Percentiles rank a stretch among this genome's conserved stretches.
phyloP scores from a whole-genome alignment of 192 early-diverging fungal species.

The Helicostylum pulchrum region DNA sequence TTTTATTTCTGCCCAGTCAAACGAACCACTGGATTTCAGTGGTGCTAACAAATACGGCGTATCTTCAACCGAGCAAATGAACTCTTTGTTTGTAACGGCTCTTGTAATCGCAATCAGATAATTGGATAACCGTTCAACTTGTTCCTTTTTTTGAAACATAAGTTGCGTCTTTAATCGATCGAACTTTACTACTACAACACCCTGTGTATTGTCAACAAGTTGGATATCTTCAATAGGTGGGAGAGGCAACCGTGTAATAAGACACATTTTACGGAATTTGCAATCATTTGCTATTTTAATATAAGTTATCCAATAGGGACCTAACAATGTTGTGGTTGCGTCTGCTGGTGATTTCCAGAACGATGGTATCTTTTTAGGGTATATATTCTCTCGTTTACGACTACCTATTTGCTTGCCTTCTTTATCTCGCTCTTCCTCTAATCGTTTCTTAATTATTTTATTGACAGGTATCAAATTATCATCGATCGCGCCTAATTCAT shows the following conservation, averaged over 20 bases:
- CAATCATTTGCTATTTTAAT: conserved; percentile 14
- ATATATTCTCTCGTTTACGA: conserved; percentile 17
- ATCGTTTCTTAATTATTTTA: conserved; percentile 18
- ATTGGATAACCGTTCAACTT: conserved; percentile 39
- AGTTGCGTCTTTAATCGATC: conserved; percentile 13
- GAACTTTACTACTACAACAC: conserved; percentile 29
- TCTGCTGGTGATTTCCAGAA: conserved; percentile 32
- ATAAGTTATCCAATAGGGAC: conserved; percentile 31
- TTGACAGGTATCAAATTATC: conserved; percentile 63
- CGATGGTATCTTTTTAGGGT: conserved; percentile 30
- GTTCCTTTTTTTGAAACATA: conserved; percentile 20
- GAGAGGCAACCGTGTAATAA: conserved; percentile 40
- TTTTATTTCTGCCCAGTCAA: conserved; percentile 49
- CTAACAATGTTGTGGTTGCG: not conserved
- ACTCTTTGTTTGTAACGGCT: conserved; percentile 44
- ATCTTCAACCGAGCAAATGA: conserved; percentile 47
- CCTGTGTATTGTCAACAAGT: conserved; percentile 11
- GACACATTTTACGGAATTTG: conserved; percentile 39
- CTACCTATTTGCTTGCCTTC: conserved; percentile 31
- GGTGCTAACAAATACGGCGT: conserved; percentile 59
- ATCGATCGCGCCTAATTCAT: conserved; percentile 63
- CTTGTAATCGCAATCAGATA: conserved; percentile 52
- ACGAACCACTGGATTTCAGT: conserved; percentile 26
- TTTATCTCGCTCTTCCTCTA: conserved; percentile 14
- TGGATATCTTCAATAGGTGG: conserved; percentile 26